Conservation (phyloP, 2,329 filamentous ascomycete species). For the Penicillium sp. region DNA sequence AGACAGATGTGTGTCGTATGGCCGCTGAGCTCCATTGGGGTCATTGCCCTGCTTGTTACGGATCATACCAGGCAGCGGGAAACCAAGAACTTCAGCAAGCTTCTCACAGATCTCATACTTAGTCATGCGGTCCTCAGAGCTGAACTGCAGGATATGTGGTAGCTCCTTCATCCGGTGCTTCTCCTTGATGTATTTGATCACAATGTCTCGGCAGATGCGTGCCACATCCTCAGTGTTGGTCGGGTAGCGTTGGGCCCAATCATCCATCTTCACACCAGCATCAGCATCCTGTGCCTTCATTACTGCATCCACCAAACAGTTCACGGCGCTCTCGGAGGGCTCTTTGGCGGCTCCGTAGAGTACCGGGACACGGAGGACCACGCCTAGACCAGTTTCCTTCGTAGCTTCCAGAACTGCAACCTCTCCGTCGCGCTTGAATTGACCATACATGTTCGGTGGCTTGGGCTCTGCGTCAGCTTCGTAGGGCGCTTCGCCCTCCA, state of each 20-base stretch:
- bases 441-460: slow-evolving; percentile 78
- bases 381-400: slow-evolving; percentile 55
- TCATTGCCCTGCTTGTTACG: slow-evolving; percentile 70
- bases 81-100: slow-evolving; percentile 76
- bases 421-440: slow-evolving; percentile 72
- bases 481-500: slow-evolving; percentile 84
- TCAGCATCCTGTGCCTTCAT: slow-evolving; percentile 69
- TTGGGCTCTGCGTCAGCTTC: slow-evolving; percentile 61
- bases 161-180: slow-evolving; percentile 54
- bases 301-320: slow-evolving; percentile 74
- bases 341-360: slow-evolving; percentile 77
- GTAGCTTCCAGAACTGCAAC: slow-evolving; percentile 67
- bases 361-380: slow-evolving; percentile 79
- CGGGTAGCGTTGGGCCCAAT: slow-evolving; percentile 81
- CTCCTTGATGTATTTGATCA: slow-evolving; percentile 64
- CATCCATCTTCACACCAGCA: slow-evolving; percentile 72
- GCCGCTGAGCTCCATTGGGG: slow-evolving; percentile 70
- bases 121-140: slow-evolving; percentile 80
- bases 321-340: slow-evolving; percentile 76
- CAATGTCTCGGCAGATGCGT: slow-evolving; percentile 73
- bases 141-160: slow-evolving; percentile 77
- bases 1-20: slow-evolving; percentile 86
- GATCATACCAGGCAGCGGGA: slow-evolving; percentile 68
- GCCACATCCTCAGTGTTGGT: slow-evolving; percentile 88
- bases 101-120: slow-evolving; percentile 85